Percentiles rank a stretch among this genome's conserved stretches.
Evolutionary conservation across 805 yeast species (phyloP).

Genomic region (Kluyveromyces lactis): DNA sequence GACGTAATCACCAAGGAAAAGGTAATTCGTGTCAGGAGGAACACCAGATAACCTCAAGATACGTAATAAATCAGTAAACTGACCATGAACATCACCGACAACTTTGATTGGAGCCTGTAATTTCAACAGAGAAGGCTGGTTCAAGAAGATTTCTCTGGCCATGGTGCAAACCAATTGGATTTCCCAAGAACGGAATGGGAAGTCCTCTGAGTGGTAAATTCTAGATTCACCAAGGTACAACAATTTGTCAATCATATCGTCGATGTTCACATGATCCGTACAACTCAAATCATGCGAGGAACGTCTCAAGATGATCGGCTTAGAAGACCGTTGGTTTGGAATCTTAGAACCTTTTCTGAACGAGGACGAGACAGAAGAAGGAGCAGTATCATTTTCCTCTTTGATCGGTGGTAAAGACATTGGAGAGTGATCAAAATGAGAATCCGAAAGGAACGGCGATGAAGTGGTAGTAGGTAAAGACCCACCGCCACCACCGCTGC

Average conservation of each 20-base stretch:
- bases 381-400: conserved; percentile 7
- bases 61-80: conserved; percentile 83
- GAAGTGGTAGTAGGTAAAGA: conserved; percentile 1
- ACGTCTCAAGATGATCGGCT: conserved; percentile 20
- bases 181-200: conserved; percentile 45
- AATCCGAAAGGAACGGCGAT: not conserved
- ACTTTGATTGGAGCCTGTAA: conserved; percentile 73
- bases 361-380: conserved; percentile 5
- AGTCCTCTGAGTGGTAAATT: conserved; percentile 34
- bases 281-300: conserved; percentile 23
- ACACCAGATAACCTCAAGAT: conserved; percentile 91
- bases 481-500: not conserved
- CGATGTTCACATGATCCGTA: conserved; percentile 40
- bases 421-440: conserved; percentile 3
- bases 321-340: conserved; percentile 13
- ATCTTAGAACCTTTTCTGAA: conserved; percentile 8
- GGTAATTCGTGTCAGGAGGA: conserved; percentile 87
- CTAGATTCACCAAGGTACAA: conserved; percentile 42
- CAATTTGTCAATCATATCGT: conserved; percentile 53
- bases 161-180: conserved; percentile 49
- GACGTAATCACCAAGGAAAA: conserved; percentile 93
- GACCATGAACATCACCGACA: conserved; percentile 95
- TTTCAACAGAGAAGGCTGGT: conserved; percentile 57
- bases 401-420: conserved; percentile 9
- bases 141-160: conserved; percentile 51